phyloP scores from a whole-genome alignment of 2,329 filamentous ascomycete species.

The Exophiala lecanii-corni region DNA sequence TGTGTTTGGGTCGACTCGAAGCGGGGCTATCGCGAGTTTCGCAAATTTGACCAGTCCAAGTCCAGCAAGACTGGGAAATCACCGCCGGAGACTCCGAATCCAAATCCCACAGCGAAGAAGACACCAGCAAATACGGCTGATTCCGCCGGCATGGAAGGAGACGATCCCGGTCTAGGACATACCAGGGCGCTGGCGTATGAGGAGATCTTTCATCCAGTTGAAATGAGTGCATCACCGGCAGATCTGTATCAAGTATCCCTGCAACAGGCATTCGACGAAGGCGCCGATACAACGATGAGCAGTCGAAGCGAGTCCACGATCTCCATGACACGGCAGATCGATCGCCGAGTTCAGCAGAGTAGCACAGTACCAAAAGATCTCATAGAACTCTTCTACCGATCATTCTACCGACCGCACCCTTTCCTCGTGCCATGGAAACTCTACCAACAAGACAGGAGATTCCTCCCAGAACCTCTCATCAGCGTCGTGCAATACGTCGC shows the following conservation, averaged over 20 bases:
- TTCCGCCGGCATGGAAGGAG: slow-evolving; percentile 7
- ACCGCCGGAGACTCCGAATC: too few species aligned
- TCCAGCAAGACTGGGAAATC: too few species aligned
- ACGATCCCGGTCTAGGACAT: slow-evolving; percentile 16
- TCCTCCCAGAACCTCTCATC: slow-evolving; percentile 47
- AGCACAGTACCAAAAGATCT: slow-evolving; percentile 32
- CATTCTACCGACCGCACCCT: slow-evolving; percentile 54
- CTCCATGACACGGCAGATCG: slow-evolving; percentile 18
- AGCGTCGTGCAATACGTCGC: slow-evolving; percentile 55
- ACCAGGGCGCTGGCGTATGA: too few species aligned
- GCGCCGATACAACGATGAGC: slow-evolving; percentile 10
- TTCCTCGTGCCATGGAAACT: slow-evolving; percentile 49
- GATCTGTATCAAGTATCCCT: slow-evolving; percentile 20
- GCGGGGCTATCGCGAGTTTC: slow-evolving; percentile 25
- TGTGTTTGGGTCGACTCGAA: slow-evolving; percentile 46
- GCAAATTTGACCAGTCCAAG: slow-evolving; percentile 13
- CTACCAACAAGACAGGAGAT: slow-evolving; percentile 29
- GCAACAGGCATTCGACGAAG: not conserved
- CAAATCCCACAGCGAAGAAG: slow-evolving; percentile 2
- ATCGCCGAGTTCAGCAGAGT: slow-evolving; percentile 3
- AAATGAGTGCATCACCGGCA: slow-evolving; percentile 24
- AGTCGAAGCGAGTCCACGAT: slow-evolving; percentile 19
- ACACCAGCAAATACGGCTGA: slow-evolving; percentile 11
- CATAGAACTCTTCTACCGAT: slow-evolving; percentile 52
- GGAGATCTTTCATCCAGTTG: slow-evolving; percentile 22